Evolutionary conservation across 148 eudicot species (phyloP), one percentile per base, ranked within the genome.

Genomic region (Rhododendron molle): DNA sequence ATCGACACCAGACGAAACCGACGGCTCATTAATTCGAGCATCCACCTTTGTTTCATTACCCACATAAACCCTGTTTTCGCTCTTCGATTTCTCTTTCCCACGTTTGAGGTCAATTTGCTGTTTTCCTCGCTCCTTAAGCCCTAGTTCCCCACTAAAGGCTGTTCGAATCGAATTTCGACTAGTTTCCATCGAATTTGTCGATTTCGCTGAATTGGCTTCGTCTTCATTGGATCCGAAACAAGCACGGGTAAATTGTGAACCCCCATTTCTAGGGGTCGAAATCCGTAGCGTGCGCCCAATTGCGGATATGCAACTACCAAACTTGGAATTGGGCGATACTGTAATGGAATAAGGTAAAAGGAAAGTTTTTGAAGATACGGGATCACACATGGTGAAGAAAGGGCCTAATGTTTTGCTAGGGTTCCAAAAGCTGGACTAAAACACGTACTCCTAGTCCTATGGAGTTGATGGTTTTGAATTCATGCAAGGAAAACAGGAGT

Each of bases 91-190:
- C 83, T 54, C 32, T 28, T 69, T 74, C 5, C 47, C 40, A 26
- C n/a, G 40, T 30, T 72, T 83, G 76, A 83, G 36, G 44, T 78
- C 78, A 62, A 74, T 54, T 85, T 73, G 20, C 71, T 56, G 74
- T 82, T 86, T 83, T 36, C 76, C 54, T 49, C 65, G 86, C 80
- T 90, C 89, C 65, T 84, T 87, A 36, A 90, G 20, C 78, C 88
- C 85, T 56, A 83, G 28, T 46, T 86, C 86, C 62, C 86, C 69
- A 26, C 74, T 46, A 26, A 86, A 86, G 60, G 80, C 83, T 71
- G 38, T 86, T 44, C 85, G 88, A 49, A 79, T 77, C 36, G 85
- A 36, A 47, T 83, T 85, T 26, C 71, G 81, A 76, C 54, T 43
- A 15, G 15, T 14, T 46, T 60, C 43, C 84, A 58, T 11, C 21